A percentile compares a stretch with the other conserved stretches of the same genome.
phyloP scores from a whole-genome alignment of 2,329 filamentous ascomycete genomes.

The Mariannaea sp. region DNA sequence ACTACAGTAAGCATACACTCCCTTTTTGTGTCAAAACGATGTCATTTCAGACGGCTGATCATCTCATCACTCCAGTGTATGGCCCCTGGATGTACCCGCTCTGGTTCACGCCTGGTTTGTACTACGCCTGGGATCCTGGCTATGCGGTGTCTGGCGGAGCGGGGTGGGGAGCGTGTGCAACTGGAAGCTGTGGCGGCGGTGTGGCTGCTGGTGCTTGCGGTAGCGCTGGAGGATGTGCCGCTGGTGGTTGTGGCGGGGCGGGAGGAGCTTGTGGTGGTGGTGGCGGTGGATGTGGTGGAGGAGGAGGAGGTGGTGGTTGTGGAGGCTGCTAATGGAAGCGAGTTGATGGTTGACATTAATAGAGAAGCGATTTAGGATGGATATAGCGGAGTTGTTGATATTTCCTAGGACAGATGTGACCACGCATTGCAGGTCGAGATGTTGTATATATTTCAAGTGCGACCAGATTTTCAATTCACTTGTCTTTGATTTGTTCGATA shows the following conservation, averaged over 20 bases:
- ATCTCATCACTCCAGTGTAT: constrained; percentile 41
- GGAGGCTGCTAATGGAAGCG: constrained; percentile 15
- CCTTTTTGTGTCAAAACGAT: not conserved
- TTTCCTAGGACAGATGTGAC: too few species aligned
- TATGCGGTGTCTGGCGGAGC: constrained; percentile 40
- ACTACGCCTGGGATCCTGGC: constrained; percentile 51
- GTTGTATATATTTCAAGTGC: too few species aligned
- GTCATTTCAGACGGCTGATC: rapidly evolving
- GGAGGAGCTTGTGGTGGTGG: constrained; percentile 25
- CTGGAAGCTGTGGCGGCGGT: constrained; percentile 55
- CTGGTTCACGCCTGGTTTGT: constrained; percentile 51
- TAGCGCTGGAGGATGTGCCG: constrained; percentile 43
- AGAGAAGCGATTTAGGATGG: too few species aligned
- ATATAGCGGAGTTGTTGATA: not conserved
- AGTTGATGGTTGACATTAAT: too few species aligned
- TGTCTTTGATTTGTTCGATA: too few species aligned
- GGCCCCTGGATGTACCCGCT: constrained; percentile 51
- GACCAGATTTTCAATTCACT: too few species aligned
- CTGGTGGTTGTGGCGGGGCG: constrained; percentile 26
- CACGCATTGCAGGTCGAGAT: too few species aligned
- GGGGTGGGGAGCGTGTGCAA: constrained; percentile 46
- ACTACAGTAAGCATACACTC: constrained; percentile 41
- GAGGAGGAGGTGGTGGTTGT: constrained; percentile 20
- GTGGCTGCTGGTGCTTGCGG: constrained; percentile 48
- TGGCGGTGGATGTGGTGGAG: constrained; percentile 23